Conservation (phyloP, 192 early-diverging fungal species). For the Oehlia diaphana region DNA sequence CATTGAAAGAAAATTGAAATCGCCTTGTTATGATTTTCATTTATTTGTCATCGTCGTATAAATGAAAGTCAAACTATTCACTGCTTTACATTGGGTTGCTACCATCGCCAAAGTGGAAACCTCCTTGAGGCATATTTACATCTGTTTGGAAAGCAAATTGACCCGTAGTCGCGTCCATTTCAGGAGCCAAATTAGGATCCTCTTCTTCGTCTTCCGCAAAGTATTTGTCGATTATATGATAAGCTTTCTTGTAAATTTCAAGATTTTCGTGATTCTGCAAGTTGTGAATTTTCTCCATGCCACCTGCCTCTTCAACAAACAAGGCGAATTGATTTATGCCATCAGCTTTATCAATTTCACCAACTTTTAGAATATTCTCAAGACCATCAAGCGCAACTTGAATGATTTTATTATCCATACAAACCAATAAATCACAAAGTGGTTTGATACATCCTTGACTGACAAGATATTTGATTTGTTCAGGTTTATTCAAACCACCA, state of each 20-base stretch:
- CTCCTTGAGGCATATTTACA: conserved; percentile 70
- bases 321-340: conserved; percentile 85
- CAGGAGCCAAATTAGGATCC: conserved; percentile 70
- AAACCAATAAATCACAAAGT: conserved; percentile 87
- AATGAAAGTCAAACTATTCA: too few species aligned
- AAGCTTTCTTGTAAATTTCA: conserved; percentile 98
- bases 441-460: conserved; percentile 92
- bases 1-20: too few species aligned
- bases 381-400: conserved; percentile 96
- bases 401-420: conserved; percentile 94
- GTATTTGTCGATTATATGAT: conserved; percentile 95
- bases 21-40: too few species aligned
- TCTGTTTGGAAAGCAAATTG: conserved; percentile 77
- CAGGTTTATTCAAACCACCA: conserved; percentile 85
- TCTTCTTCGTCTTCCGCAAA: conserved; percentile 86
- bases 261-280: conserved; percentile 93
- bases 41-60: too few species aligned
- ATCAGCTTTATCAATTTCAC: conserved; percentile 66
- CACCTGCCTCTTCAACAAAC: conserved; percentile 89
- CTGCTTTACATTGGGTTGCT: neutral
- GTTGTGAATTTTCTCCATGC: conserved; percentile 93
- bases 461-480: conserved; percentile 94
- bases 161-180: conserved; percentile 73
- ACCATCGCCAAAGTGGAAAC: conserved; percentile 73
- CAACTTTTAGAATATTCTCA: conserved; percentile 97